Evolutionary conservation across 1,139 yeast species (phyloP).

Genomic region (Pichia sp.): DNA sequence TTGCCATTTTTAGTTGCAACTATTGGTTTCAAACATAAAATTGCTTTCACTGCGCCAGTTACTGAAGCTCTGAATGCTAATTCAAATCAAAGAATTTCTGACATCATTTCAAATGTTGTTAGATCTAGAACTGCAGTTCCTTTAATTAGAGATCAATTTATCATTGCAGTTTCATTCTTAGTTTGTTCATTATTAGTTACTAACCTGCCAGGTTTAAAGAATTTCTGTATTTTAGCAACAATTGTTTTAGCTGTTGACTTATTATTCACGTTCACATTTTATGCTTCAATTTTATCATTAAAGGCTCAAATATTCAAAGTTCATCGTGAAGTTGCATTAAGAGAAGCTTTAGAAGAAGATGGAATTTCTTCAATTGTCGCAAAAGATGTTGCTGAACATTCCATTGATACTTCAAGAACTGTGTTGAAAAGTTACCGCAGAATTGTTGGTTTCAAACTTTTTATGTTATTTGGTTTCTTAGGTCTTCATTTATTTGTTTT

Average conservation of each 20-base stretch:
- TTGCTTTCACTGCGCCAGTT: conserved; percentile 64
- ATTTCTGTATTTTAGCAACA: conserved; percentile 75
- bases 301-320: conserved; percentile 88
- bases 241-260: conserved; percentile 70
- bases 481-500: conserved; percentile 71
- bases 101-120: conserved; percentile 53
- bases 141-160: conserved; percentile 70
- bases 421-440: conserved; percentile 33
- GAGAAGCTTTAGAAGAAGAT: conserved; percentile 86
- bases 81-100: conserved; percentile 39
- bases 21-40: conserved; percentile 87
- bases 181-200: conserved; percentile 65
- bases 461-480: conserved; percentile 61
- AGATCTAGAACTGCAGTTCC: conserved; percentile 55
- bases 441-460: conserved; percentile 56
- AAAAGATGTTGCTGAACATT: conserved; percentile 54
- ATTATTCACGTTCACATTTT: conserved; percentile 73
- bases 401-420: conserved; percentile 30
- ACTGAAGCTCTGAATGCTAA: conserved; percentile 35
- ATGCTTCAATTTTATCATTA: conserved; percentile 76
- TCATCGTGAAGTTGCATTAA: conserved; percentile 74
- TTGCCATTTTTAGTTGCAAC: conserved; percentile 90
- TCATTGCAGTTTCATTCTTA: conserved; percentile 67
- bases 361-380: conserved; percentile 79
- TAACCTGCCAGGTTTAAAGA: conserved; percentile 67